Evolutionary conservation across 257 asterid species (phyloP).

Genomic region (Rubia yunnanensis): DNA sequence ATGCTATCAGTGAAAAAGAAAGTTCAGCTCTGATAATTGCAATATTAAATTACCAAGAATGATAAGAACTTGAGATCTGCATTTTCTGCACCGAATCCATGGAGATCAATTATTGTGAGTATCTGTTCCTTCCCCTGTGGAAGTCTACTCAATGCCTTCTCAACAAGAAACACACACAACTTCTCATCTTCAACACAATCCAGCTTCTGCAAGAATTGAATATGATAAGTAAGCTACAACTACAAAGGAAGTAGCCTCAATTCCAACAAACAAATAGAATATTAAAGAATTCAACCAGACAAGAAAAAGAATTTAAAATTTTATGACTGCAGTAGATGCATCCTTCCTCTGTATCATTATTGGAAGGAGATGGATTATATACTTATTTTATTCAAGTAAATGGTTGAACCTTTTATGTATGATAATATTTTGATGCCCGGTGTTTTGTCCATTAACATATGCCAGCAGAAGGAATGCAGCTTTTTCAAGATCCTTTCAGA

Average conservation of each 20-base stretch:
- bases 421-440: background rate
- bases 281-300: background rate
- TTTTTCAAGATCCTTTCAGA: background rate
- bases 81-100: slow-evolving; percentile 55
- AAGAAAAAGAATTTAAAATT: background rate
- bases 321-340: background rate
- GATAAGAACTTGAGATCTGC: slow-evolving; percentile 74
- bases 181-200: slow-evolving; percentile 57
- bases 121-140: slow-evolving; percentile 63
- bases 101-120: slow-evolving; percentile 64
- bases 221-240: background rate
- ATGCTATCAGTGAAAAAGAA: background rate
- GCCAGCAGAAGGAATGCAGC: background rate
- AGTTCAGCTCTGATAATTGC: background rate
- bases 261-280: background rate
- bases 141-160: slow-evolving; percentile 66
- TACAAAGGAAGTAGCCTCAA: background rate
- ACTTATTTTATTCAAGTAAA: background rate
- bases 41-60: slow-evolving; percentile 56
- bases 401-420: background rate
- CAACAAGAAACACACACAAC: slow-evolving; percentile 68
- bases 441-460: background rate
- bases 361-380: background rate
- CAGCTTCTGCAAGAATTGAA: slow-evolving; percentile 30
- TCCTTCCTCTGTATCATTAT: background rate